Percentiles rank a stretch among this genome's conserved stretches.
Evolutionary conservation across 2,329 filamentous ascomycete species (phyloP).

Genomic region (Thermomyces lanuginosus): DNA sequence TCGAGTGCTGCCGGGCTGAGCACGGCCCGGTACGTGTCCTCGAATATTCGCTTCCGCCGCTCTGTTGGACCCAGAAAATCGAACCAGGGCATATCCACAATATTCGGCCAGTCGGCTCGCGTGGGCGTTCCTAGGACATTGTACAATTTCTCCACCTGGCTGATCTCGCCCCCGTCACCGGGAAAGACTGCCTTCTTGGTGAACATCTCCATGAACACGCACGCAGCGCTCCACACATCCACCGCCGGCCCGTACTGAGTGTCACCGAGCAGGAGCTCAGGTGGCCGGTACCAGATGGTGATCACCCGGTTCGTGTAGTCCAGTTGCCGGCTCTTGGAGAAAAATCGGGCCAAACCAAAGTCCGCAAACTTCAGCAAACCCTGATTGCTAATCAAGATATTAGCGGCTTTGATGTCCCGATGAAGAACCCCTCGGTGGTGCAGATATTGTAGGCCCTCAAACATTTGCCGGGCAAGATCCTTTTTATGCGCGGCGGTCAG

Average conservation of each 20-base stretch:
- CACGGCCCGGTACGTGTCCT: conserved; percentile 62
- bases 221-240: conserved; percentile 94
- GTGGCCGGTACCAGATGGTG: conserved; percentile 93
- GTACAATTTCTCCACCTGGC: conserved; percentile 94
- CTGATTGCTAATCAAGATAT: conserved; percentile 82
- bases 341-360: conserved; percentile 91
- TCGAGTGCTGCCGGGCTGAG: conserved; percentile 70
- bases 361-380: conserved; percentile 86
- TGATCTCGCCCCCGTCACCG: conserved; percentile 88
- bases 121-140: conserved; percentile 78
- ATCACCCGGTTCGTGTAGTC: conserved; percentile 98
- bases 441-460: conserved; percentile 84
- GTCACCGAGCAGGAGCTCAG: conserved; percentile 77
- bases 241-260: conserved; percentile 80
- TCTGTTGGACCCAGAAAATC: conserved; percentile 70
- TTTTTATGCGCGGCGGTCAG: conserved; percentile 79
- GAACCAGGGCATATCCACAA: conserved; percentile 95
- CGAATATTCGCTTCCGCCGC: conserved; percentile 57
- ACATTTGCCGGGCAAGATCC: conserved; percentile 79
- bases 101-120: conserved; percentile 66
- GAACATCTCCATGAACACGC: conserved; percentile 93
- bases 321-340: conserved; percentile 74
- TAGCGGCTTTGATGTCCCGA: conserved; percentile 95
- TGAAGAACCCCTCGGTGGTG: conserved; percentile 88
- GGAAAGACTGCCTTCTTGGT: conserved; percentile 86